These are phyloP conservation scores for Bauhinia variegata DNA, from an alignment of 306 rosid species.

Conservation along the genomic window DNA sequence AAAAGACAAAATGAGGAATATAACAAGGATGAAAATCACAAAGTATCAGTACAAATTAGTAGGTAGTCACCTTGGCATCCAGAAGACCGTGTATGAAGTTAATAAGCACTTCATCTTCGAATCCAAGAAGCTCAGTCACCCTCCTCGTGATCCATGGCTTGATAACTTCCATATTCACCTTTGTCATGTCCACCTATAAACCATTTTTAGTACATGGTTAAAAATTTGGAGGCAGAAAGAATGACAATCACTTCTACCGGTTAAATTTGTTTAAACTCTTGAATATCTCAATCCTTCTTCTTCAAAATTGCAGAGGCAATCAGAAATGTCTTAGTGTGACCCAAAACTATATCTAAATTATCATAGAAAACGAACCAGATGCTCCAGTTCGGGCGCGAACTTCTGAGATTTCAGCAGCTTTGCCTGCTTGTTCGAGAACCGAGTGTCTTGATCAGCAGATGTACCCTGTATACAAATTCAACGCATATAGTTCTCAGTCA, in stretches of 20 bases:
- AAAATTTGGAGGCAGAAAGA: neutral
- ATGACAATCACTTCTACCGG: neutral
- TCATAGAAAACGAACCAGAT: constrained; percentile 63
- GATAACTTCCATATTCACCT: constrained; percentile 90
- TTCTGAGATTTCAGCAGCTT: constrained; percentile 94
- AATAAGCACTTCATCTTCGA: constrained; percentile 97
- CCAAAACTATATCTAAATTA: constrained; percentile 5
- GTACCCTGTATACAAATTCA: constrained; percentile 69
- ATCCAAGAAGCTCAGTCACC: constrained; percentile 94
- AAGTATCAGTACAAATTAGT: neutral
- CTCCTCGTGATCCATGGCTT: constrained; percentile 88
- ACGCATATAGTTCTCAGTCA: neutral
- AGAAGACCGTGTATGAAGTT: constrained; percentile 91
- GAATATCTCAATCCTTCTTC: constrained; percentile 14
- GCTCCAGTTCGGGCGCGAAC: constrained; percentile 92
- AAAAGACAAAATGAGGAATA: neutral
- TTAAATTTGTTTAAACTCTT: constrained; percentile 4
- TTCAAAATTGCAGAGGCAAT: neutral
- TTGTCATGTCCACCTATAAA: constrained; percentile 79
- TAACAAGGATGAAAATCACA: neutral
- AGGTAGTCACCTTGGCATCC: constrained; percentile 74
- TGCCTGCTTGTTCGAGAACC: constrained; percentile 97
- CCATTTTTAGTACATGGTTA: too few relatives aligned
- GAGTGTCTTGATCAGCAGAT: constrained; percentile 95
- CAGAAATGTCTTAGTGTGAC: neutral